A percentile compares a stretch with the other conserved stretches of the same genome.
These are phyloP conservation scores for Podospora tetraspora DNA, from an alignment of 495 filamentous ascomycete genomes.

Conservation along the genomic window DNA sequence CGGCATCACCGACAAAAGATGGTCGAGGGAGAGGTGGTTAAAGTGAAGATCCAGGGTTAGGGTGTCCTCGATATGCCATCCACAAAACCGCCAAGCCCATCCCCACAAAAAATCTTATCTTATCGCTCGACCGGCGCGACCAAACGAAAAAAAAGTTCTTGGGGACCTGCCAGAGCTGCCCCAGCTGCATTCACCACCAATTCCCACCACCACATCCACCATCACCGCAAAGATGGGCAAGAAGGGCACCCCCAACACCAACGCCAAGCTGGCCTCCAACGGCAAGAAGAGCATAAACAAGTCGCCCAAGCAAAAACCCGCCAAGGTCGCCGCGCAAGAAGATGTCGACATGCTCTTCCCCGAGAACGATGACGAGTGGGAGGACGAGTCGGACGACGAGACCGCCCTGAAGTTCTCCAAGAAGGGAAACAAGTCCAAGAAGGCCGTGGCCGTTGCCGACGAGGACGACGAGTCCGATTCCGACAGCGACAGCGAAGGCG, in stretches of 20 bases:
- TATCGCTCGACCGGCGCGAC: slow-evolving; percentile 23
- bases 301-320: slow-evolving; percentile 32
- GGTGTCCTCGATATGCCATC: not conserved
- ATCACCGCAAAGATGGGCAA: slow-evolving; percentile 25
- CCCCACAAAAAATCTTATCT: slow-evolving; percentile 26
- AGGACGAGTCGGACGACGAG: slow-evolving; percentile 28
- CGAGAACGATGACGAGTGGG: slow-evolving; percentile 25
- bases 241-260: slow-evolving; percentile 15
- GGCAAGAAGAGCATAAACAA: slow-evolving; percentile 31
- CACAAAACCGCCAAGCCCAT: not conserved
- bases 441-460: slow-evolving; percentile 42
- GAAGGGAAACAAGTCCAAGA: slow-evolving; percentile 23
- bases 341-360: slow-evolving; percentile 15
- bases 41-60: slow-evolving; percentile 16
- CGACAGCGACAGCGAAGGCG: slow-evolving; percentile 27
- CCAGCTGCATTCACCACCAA: slow-evolving; percentile 9
- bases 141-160: slow-evolving; percentile 29
- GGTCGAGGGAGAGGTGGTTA: not conserved
- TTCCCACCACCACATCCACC: slow-evolving; percentile 19
- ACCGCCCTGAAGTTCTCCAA: slow-evolving; percentile 18
- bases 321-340: slow-evolving; percentile 43
- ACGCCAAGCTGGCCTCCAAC: slow-evolving; percentile 14
- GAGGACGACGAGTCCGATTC: slow-evolving; percentile 25
- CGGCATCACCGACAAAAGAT: not conserved
- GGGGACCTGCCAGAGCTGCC: not conserved